These are phyloP conservation scores for Curvularia sp. DNA, from an alignment of 2,329 filamentous ascomycete genomes.

Conservation along the genomic window DNA sequence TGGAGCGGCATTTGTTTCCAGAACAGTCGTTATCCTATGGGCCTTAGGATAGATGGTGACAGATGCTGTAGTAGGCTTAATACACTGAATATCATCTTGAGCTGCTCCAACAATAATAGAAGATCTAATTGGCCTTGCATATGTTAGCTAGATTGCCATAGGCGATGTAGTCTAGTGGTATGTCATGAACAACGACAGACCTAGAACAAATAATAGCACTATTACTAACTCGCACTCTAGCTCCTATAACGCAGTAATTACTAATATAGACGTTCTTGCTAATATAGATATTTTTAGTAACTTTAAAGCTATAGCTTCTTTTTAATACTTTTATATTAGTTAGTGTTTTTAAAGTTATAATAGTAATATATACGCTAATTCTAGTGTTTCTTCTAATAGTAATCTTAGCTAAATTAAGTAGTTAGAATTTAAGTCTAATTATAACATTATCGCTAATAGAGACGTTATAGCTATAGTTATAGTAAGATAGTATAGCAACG, in stretches of 20 bases:
- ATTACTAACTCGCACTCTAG: slow-evolving; percentile 61
- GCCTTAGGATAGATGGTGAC: background rate
- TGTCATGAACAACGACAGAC: slow-evolving; percentile 61
- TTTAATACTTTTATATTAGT: background rate
- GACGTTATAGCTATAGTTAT: slow-evolving; percentile 95
- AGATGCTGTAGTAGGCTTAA: background rate
- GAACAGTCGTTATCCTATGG: background rate
- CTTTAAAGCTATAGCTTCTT: background rate
- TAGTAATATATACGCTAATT: background rate
- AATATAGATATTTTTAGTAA: slow-evolving; percentile 3
- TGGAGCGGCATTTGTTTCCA: background rate
- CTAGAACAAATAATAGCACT: slow-evolving; percentile 62
- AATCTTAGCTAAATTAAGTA: slow-evolving; percentile 74
- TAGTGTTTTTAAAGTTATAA: background rate
- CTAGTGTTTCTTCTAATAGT: slow-evolving; percentile 2
- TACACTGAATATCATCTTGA: background rate
- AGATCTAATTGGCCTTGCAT: slow-evolving; percentile 5
- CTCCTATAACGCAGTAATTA: slow-evolving; percentile 65
- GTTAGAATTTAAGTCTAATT: slow-evolving; percentile 78
- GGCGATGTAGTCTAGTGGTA: slow-evolving; percentile 55
- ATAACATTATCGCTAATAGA: slow-evolving; percentile 82
- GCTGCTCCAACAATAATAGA: background rate
- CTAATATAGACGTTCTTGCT: slow-evolving; percentile 61
- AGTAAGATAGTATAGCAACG: slow-evolving; percentile 87
- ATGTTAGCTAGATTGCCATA: slow-evolving; percentile 53